A percentile compares a stretch with the other conserved stretches of the same genome.
phyloP scores from a whole-genome alignment of 768 basidiomycete species.

The Thelephora aurantiotincta region DNA sequence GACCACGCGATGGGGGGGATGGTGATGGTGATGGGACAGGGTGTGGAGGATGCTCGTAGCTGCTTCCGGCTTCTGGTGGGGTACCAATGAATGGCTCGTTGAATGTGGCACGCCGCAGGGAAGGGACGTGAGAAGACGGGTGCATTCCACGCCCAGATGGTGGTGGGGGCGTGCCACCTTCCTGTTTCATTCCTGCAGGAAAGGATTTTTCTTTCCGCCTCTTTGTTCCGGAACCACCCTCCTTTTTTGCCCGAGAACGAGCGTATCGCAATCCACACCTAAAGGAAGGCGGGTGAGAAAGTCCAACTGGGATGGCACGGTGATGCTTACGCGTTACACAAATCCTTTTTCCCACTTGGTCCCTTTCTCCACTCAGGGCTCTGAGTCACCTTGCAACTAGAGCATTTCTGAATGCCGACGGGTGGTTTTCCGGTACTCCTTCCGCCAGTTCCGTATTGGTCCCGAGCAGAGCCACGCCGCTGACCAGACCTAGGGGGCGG shows the following conservation, averaged over 20 bases:
- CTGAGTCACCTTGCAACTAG: conserved; percentile 66
- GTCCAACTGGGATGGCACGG: conserved; percentile 8
- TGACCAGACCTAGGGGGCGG: conserved; percentile 28
- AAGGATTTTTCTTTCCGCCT: conserved; percentile 22
- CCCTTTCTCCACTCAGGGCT: conserved; percentile 92
- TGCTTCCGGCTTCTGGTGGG: too few relatives aligned
- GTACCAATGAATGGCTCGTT: too few relatives aligned
- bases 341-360: conserved; percentile 79
- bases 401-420: conserved; percentile 55
- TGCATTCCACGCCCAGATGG: too few relatives aligned
- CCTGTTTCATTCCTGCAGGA: not conserved
- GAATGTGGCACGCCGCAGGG: too few relatives aligned
- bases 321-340: conserved; percentile 76
- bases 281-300: conserved; percentile 11
- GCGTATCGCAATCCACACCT: conserved; percentile 82
- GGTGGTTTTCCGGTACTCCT: conserved; percentile 53
- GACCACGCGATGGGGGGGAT: not conserved
- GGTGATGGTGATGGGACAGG: not conserved
- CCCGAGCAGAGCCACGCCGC: conserved; percentile 32
- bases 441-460: conserved; percentile 28
- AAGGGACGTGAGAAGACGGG: too few relatives aligned
- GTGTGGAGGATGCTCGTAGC: not conserved
- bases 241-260: conserved; percentile 80
- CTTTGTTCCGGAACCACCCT: conserved; percentile 37
- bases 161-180: not conserved